Percentiles rank a stretch among this genome's conserved stretches.
Evolutionary conservation across 305 asterid genomes (phyloP).

Genomic region (Solanum aculeatissimum): DNA sequence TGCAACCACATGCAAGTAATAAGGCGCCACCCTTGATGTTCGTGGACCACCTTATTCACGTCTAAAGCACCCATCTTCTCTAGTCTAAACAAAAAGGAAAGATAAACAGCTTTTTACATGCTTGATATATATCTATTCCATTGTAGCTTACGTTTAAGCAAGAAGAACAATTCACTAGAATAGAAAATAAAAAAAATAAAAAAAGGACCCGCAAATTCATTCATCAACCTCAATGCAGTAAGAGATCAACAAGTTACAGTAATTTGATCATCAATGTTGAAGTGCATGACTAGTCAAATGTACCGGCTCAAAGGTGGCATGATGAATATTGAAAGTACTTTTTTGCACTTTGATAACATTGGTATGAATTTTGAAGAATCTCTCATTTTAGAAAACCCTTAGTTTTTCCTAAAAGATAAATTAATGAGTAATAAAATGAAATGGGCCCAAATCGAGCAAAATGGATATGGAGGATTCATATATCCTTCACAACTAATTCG

Average conservation of each 20-base stretch:
- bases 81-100: slow-evolving; percentile 14
- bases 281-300: neutral
- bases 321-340: neutral
- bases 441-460: neutral
- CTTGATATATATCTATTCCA: neutral
- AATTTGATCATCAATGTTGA: neutral
- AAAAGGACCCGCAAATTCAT: neutral
- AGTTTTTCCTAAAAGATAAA: neutral
- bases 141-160: neutral
- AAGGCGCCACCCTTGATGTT: slow-evolving; percentile 47
- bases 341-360: neutral
- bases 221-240: neutral
- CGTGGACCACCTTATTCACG: slow-evolving; percentile 30
- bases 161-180: neutral
- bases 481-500: neutral
- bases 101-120: neutral
- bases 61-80: slow-evolving; percentile 47
- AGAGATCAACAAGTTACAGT: neutral
- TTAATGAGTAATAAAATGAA: neutral
- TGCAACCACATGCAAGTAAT: slow-evolving; percentile 44
- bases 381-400: neutral
- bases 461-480: neutral
- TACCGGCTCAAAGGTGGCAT: neutral
- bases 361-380: neutral
- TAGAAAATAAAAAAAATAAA: neutral